Evolutionary conservation across 805 yeast species (phyloP).

Genomic region (Saccharomyces eubayanus): DNA sequence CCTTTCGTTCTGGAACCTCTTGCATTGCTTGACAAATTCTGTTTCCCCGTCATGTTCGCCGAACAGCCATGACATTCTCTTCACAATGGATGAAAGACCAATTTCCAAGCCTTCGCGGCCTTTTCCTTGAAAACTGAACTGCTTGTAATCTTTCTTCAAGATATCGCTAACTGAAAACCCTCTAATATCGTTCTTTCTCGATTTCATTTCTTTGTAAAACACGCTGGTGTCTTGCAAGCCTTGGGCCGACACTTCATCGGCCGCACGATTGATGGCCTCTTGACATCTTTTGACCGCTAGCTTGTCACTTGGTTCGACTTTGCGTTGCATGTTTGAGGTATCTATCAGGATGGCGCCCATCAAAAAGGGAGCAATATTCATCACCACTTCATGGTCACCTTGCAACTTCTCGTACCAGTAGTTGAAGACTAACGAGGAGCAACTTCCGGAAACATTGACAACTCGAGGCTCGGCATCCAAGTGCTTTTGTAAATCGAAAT

Average conservation of each 20-base stretch:
- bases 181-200: conserved; percentile 52
- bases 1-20: conserved; percentile 23
- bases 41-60: conserved; percentile 25
- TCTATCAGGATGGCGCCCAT: conserved; percentile 69
- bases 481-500: conserved; percentile 56
- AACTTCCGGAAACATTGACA: conserved; percentile 62
- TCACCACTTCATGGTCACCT: conserved; percentile 11
- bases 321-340: conserved; percentile 57
- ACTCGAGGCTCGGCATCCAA: conserved; percentile 52
- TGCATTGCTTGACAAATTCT: conserved; percentile 17
- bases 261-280: conserved; percentile 10
- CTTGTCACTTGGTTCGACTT: conserved; percentile 54
- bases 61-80: conserved; percentile 49
- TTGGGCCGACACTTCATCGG: background rate
- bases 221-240: conserved; percentile 8
- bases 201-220: conserved; percentile 32
- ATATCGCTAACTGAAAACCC: conserved; percentile 57
- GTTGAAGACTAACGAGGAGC: conserved; percentile 63
- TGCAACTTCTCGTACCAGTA: conserved; percentile 39
- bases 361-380: conserved; percentile 40
- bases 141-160: conserved; percentile 77
- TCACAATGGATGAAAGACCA: conserved; percentile 75
- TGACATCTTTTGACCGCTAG: conserved; percentile 37
- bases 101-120: conserved; percentile 30
- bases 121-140: conserved; percentile 39